Conservation (phyloP, 2,329 filamentous ascomycete species). For the Coniochaeta hoffmannii region DNA sequence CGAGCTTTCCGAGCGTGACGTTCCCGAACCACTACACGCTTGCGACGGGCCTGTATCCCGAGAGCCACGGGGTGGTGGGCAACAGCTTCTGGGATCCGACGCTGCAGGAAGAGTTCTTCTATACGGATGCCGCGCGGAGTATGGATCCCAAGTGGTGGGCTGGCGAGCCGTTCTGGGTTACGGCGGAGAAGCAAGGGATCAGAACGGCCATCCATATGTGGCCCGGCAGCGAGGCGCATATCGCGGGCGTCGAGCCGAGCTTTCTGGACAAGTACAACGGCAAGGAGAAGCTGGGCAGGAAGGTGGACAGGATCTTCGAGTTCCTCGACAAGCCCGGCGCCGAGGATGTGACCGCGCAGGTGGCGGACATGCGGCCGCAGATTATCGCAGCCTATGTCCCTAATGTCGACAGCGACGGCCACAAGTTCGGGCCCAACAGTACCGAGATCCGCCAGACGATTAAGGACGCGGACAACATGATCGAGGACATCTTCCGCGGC, state of each 20-base stretch:
- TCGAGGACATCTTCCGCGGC: constrained; percentile 67
- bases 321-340: constrained; percentile 76
- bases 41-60: constrained; percentile 85
- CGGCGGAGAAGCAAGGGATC: constrained; percentile 75
- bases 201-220: constrained; percentile 92
- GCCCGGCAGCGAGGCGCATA: constrained; percentile 89
- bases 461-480: constrained; percentile 70
- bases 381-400: constrained; percentile 93
- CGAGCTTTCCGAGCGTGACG: constrained; percentile 91
- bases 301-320: constrained; percentile 73
- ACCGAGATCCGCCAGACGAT: constrained; percentile 83
- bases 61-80: constrained; percentile 86
- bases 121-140: constrained; percentile 68
- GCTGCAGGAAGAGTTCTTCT: constrained; percentile 74
- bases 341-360: constrained; percentile 44
- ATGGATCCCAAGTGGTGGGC: constrained; percentile 90
- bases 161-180: constrained; percentile 89
- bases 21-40: constrained; percentile 96
- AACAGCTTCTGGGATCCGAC: constrained; percentile 91
- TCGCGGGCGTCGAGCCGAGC: constrained; percentile 65
- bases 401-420: constrained; percentile 80
- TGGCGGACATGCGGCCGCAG: constrained; percentile 63
- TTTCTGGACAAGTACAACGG: constrained; percentile 82
- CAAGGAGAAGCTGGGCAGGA: constrained; percentile 63
- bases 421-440: constrained; percentile 87